These are phyloP conservation scores for Ampelomyces quisqualis DNA, from an alignment of 2,329 filamentous ascomycete genomes.

Conservation along the genomic window DNA sequence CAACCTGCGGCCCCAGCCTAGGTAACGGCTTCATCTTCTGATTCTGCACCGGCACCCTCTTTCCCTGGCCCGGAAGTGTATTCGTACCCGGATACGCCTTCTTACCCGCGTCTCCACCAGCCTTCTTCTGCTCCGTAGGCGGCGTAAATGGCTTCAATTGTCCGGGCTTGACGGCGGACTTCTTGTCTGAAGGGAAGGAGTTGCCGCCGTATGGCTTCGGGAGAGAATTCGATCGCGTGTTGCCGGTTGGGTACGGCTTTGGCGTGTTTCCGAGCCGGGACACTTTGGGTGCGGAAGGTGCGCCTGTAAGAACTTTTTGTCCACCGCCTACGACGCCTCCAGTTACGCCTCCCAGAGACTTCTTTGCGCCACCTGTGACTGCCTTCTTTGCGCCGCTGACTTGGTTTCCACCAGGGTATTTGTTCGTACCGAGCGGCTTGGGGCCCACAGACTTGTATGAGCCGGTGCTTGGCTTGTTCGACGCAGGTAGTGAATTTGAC, in stretches of 20 bases:
- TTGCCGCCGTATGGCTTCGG: constrained; percentile 19
- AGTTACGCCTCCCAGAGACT: constrained; percentile 7
- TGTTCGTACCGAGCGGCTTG: constrained; percentile 32
- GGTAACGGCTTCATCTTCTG: constrained; percentile 29
- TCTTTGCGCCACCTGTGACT: constrained; percentile 16
- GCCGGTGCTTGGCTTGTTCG: constrained; percentile 18
- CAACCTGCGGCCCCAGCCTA: constrained; percentile 26
- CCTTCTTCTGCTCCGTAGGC: constrained; percentile 15
- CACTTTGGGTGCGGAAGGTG: constrained; percentile 11
- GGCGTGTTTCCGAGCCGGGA: too few relatives aligned
- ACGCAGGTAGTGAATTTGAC: constrained; percentile 36
- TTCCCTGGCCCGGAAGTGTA: constrained; percentile 30
- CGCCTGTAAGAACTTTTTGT: constrained; percentile 11
- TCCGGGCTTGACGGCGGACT: constrained; percentile 30
- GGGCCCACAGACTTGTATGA: constrained; percentile 9
- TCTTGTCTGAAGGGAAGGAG: constrained; percentile 24
- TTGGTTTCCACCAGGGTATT: constrained; percentile 26
- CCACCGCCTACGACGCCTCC: constrained; percentile 11
- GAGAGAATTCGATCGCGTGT: constrained; percentile 7
- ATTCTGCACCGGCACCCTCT: constrained; percentile 27
- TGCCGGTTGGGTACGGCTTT: too few relatives aligned
- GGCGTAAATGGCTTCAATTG: constrained; percentile 30
- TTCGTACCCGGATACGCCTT: constrained; percentile 36
- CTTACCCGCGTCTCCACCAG: constrained; percentile 8
- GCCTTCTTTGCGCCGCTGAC: constrained; percentile 26